Evolutionary conservation across 2,329 filamentous ascomycete genomes (phyloP).

Genomic region (Diaporthe sp.): DNA sequence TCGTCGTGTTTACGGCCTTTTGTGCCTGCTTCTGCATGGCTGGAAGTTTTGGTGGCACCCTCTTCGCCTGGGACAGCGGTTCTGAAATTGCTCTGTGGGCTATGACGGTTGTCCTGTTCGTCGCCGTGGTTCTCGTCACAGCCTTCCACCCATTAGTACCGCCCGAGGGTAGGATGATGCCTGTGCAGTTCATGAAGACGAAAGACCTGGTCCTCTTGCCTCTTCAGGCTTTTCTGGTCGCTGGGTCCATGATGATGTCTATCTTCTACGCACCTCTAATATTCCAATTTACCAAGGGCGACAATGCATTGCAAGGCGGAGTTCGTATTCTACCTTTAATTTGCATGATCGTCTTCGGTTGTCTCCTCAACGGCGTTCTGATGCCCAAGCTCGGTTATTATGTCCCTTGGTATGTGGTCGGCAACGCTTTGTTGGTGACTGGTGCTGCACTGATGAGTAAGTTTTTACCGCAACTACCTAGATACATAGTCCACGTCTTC

Average conservation of each 20-base stretch:
- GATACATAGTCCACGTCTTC: no score
- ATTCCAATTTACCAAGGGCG: conserved; percentile 57
- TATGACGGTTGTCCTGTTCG: conserved; percentile 51
- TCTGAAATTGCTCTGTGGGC: conserved; percentile 57
- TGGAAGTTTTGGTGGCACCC: conserved; percentile 59
- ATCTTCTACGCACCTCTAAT: conserved; percentile 60
- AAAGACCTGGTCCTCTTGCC: conserved; percentile 36
- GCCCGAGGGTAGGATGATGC: conserved; percentile 49
- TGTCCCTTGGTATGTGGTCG: conserved; percentile 50
- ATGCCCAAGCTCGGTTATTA: conserved; percentile 49
- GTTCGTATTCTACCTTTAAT: conserved; percentile 53
- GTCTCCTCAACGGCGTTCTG: conserved; percentile 48
- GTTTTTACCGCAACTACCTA: no score
- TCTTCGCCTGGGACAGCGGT: conserved; percentile 56
- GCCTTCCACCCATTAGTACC: conserved; percentile 50
- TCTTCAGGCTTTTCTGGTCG: conserved; percentile 36
- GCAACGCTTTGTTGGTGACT: conserved; percentile 45
- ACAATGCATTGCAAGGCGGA: conserved; percentile 48
- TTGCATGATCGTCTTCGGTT: conserved; percentile 45
- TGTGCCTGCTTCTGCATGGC: conserved; percentile 55
- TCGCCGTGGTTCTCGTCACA: conserved; percentile 54
- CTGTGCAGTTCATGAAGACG: conserved; percentile 49
- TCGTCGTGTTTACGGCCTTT: conserved; percentile 52
- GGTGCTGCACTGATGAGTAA: conserved; percentile 48
- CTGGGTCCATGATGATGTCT: conserved; percentile 36